Conservation (phyloP, 2,329 filamentous ascomycete genomes). For the Clarireedia paspali region DNA sequence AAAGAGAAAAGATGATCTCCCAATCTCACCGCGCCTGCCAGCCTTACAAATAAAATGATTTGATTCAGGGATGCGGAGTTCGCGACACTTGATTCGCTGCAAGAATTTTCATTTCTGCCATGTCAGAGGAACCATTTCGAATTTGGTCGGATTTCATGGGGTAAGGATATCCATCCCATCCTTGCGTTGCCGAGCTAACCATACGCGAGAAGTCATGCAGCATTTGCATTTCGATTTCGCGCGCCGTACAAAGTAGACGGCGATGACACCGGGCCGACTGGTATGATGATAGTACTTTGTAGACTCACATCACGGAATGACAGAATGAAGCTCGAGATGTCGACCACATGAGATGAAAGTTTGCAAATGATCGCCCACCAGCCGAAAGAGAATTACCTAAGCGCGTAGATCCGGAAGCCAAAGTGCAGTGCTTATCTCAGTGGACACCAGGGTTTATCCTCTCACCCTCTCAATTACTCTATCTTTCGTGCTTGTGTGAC, state of each 20-base stretch:
- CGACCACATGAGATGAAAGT: background rate
- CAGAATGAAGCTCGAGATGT: background rate
- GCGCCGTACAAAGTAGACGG: background rate
- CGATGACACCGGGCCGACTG: background rate
- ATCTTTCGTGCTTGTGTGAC: background rate
- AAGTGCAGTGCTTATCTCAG: background rate
- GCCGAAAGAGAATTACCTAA: no score
- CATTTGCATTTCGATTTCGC: no score
- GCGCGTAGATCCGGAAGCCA: background rate
- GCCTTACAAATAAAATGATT: slow-evolving; percentile 6
- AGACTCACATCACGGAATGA: background rate
- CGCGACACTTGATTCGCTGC: background rate
- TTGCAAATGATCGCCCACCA: background rate
- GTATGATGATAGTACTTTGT: no score
- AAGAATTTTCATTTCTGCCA: slow-evolving; percentile 4
- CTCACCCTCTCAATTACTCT: background rate
- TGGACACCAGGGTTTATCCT: background rate
- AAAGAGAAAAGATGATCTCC: background rate
- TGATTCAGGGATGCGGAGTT: background rate
- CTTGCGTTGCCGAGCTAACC: background rate
- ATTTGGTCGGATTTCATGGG: background rate
- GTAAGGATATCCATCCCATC: background rate
- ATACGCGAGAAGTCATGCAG: no score
- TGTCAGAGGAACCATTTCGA: slow-evolving; percentile 2
- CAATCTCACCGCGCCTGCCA: slow-evolving; percentile 7